Conservation (phyloP, 345 rosid species). For the Adansonia digitata region DNA sequence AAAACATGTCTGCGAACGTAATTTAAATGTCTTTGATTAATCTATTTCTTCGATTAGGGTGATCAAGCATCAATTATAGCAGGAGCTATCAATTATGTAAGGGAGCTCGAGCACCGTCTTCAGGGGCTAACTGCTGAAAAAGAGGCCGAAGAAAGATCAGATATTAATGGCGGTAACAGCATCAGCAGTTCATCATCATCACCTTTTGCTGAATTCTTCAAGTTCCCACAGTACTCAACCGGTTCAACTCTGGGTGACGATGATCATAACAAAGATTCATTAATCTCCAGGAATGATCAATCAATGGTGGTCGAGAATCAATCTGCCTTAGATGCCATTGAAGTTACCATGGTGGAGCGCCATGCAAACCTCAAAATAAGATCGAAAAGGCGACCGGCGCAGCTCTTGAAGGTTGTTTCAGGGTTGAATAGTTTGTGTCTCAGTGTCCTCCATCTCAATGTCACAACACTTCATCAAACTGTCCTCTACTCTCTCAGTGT, state of each 20-base stretch:
- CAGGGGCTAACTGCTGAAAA: slow-evolving; percentile 29
- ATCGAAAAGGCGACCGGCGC: slow-evolving; percentile 59
- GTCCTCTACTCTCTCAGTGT: slow-evolving; percentile 72
- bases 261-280: no score
- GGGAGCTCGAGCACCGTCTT: slow-evolving; percentile 44
- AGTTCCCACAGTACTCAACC: slow-evolving; percentile 55
- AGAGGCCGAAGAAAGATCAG: slow-evolving; percentile 24
- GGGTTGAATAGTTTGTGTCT: slow-evolving; percentile 60
- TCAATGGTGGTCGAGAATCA: slow-evolving; percentile 17
- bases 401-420: slow-evolving; percentile 60
- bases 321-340: slow-evolving; percentile 47
- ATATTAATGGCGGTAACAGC: neutral
- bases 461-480: slow-evolving; percentile 51
- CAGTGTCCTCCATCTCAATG: slow-evolving; percentile 72
- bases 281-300: slow-evolving; percentile 17
- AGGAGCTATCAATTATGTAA: slow-evolving; percentile 50
- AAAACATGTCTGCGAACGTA: no score
- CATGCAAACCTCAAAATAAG: slow-evolving; percentile 79
- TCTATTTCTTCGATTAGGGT: slow-evolving; percentile 23
- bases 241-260: slow-evolving; percentile 10
- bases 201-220: slow-evolving; percentile 60
- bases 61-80: slow-evolving; percentile 59
- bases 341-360: slow-evolving; percentile 78
- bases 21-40: no score
- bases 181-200: slow-evolving; percentile 15